These are phyloP conservation scores for Boletus smithii DNA, from an alignment of 1,284 basidiomycete species.

Conservation along the genomic window DNA sequence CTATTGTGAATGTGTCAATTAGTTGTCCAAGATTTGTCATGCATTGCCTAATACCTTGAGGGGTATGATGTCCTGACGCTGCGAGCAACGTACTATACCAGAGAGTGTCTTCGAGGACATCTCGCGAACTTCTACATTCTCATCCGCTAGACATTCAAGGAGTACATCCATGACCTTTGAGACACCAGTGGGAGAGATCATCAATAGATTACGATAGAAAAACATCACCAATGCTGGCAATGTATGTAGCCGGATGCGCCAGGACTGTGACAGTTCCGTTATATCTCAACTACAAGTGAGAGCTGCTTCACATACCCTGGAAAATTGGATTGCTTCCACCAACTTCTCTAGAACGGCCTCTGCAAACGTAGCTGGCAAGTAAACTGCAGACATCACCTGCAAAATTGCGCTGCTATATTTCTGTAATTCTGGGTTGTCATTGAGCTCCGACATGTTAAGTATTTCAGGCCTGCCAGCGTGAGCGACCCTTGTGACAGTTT, in stretches of 20 bases:
- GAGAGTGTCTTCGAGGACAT: slow-evolving; percentile 90
- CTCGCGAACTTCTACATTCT: slow-evolving; percentile 92
- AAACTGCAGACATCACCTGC: slow-evolving; percentile 69
- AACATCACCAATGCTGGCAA: slow-evolving; percentile 76
- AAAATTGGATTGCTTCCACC: slow-evolving; percentile 64
- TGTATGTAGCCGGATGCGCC: slow-evolving; percentile 74
- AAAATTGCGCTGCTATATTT: slow-evolving; percentile 71
- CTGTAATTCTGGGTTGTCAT: slow-evolving; percentile 71
- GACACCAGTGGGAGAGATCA: slow-evolving; percentile 65
- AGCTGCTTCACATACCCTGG: slow-evolving; percentile 46
- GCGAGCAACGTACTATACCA: slow-evolving; percentile 90
- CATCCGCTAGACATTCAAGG: slow-evolving; percentile 80
- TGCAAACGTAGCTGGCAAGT: slow-evolving; percentile 60
- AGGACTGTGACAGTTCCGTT: slow-evolving; percentile 49
- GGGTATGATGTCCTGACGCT: slow-evolving; percentile 82
- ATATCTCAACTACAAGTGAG: slow-evolving; percentile 2
- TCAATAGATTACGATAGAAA: slow-evolving; percentile 82
- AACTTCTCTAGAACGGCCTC: slow-evolving; percentile 59
- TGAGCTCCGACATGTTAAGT: slow-evolving; percentile 77
- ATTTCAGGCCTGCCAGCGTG: slow-evolving; percentile 60
- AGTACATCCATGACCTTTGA: slow-evolving; percentile 77
- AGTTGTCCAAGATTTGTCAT: not conserved
- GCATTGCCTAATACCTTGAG: slow-evolving; percentile 65
- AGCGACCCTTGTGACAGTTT: slow-evolving; percentile 8
- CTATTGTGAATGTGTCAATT: slow-evolving; percentile 38